A percentile compares a stretch with the other conserved stretches of the same genome.
These are phyloP conservation scores for Fusarium scirpi DNA, from an alignment of 2,329 filamentous ascomycete genomes.

Conservation along the genomic window DNA sequence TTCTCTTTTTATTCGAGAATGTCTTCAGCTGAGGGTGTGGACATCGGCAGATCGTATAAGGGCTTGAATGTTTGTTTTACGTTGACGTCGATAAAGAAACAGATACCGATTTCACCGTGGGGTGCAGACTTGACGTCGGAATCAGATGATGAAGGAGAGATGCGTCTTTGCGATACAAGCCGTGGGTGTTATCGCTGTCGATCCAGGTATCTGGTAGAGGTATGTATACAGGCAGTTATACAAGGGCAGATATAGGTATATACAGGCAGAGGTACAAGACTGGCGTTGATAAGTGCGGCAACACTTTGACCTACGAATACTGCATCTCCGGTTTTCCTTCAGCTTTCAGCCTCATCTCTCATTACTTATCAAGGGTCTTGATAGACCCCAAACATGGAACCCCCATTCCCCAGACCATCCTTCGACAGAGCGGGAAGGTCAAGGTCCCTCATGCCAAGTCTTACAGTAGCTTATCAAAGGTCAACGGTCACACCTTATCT, in stretches of 20 bases:
- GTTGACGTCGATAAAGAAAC: conserved; percentile 13
- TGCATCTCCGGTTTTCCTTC: conserved; percentile 2
- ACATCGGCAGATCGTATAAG: not conserved
- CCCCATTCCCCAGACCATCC: not conserved
- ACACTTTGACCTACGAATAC: not conserved
- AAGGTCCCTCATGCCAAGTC: not conserved
- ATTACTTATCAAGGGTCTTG: not conserved
- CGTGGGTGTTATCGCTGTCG: conserved; percentile 1
- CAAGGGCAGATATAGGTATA: not conserved
- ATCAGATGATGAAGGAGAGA: not conserved
- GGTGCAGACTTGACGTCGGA: conserved; percentile 20
- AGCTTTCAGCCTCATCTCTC: conserved; percentile 2
- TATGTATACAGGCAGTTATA: not conserved
- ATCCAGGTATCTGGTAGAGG: not conserved
- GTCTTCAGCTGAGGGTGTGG: conserved; percentile 3
- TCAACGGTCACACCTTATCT: conserved; percentile 8
- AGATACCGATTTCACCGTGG: conserved; percentile 33
- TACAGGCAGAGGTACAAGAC: not conserved
- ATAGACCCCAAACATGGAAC: not conserved
- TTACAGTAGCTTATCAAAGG: not conserved
- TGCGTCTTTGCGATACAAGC: not conserved
- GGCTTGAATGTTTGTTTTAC: not conserved
- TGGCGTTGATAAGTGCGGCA: not conserved
- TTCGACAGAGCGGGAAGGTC: conserved; percentile 2
- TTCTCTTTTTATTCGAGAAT: conserved; percentile 27